These are phyloP conservation scores for Cordyceps javanica DNA, from an alignment of 2,329 filamentous ascomycete species.

Conservation along the genomic window DNA sequence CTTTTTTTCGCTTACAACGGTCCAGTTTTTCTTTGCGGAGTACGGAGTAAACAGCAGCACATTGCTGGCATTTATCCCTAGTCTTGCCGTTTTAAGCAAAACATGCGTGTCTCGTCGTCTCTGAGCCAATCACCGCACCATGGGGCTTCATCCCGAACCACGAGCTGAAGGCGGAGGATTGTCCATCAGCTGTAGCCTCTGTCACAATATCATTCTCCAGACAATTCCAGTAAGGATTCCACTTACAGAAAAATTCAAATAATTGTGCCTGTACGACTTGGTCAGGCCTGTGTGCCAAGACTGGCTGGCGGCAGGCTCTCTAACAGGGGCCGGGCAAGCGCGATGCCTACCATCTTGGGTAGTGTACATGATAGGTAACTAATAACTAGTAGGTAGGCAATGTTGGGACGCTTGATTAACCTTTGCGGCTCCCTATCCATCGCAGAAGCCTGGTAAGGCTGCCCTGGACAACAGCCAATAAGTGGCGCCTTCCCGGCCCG, in stretches of 20 bases:
- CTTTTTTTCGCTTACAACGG: too few relatives aligned
- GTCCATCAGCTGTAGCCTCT: not conserved
- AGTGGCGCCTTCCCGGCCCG: slow-evolving; percentile 2
- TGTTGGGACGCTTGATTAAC: not conserved
- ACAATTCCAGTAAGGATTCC: too few relatives aligned
- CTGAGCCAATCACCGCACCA: slow-evolving; percentile 2
- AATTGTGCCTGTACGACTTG: too few relatives aligned
- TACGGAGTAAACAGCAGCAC: too few relatives aligned
- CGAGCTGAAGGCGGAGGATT: not conserved
- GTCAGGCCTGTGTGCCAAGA: not conserved
- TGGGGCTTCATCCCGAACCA: not conserved
- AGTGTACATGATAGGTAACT: not conserved
- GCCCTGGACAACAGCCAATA: not conserved
- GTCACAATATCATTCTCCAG: not conserved
- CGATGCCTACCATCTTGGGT: too few relatives aligned
- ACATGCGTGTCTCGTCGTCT: not conserved
- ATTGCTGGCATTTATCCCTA: not conserved
- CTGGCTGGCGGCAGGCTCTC: not conserved
- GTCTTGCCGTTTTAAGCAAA: not conserved
- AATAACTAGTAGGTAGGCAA: too few relatives aligned
- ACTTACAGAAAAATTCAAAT: not conserved
- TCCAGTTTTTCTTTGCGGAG: too few relatives aligned
- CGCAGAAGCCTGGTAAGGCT: not conserved
- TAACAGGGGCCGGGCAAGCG: not conserved
- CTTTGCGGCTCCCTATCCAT: not conserved